A percentile compares a stretch with the other conserved stretches of the same genome.
Evolutionary conservation across 1,284 basidiomycete species (phyloP).

Genomic region (Trametes versicolor): DNA sequence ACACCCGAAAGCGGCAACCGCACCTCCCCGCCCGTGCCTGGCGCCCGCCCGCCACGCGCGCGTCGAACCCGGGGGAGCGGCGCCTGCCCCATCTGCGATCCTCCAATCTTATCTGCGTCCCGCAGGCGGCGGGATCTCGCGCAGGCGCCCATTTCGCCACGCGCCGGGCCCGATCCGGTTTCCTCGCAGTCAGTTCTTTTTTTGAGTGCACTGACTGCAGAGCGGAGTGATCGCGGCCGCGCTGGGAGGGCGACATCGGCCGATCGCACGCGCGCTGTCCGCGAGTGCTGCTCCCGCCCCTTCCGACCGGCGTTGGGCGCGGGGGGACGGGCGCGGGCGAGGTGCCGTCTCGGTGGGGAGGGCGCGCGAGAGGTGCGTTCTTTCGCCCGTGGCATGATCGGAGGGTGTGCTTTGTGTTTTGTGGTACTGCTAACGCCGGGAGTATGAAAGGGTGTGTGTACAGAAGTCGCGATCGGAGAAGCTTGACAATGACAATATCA

Average conservation of each 20-base stretch:
- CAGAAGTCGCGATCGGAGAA: not conserved
- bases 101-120: not conserved
- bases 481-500: not conserved
- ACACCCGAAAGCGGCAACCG: conserved; percentile 10
- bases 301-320: conserved; percentile 7
- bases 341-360: conserved; percentile 11
- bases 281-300: not conserved
- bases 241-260: not conserved
- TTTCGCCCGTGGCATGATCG: conserved; percentile 1
- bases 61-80: not conserved
- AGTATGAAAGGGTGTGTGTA: not conserved
- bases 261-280: conserved; percentile 3
- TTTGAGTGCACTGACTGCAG: no score
- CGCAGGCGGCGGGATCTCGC: conserved; percentile 13
- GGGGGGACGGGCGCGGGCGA: not conserved
- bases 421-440: not conserved
- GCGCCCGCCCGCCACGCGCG: not conserved
- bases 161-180: conserved; percentile 18
- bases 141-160: conserved; percentile 10
- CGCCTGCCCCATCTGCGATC: conserved; percentile 16
- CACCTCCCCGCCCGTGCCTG: conserved; percentile 15
- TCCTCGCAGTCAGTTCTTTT: conserved; percentile 11
- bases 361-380: conserved; percentile 4
- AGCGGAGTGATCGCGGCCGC: not conserved
- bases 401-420: conserved; percentile 3